Base-by-base conservation (phyloP, 1,139 yeast genomes). In the Candida pseudoviswanathii region DNA sequence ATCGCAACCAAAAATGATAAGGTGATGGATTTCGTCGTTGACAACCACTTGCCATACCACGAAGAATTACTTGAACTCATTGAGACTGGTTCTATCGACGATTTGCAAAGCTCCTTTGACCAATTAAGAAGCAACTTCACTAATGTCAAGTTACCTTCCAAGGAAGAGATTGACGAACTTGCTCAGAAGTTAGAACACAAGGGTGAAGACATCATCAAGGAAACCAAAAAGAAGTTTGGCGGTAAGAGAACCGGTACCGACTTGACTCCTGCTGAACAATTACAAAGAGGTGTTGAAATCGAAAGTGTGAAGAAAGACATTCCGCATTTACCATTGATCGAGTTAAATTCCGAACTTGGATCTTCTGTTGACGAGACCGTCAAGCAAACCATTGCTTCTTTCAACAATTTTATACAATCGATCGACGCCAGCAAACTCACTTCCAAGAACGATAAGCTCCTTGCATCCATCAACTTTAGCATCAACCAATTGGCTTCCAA, bases 351-450 rank as follows among this genome's bases (percentile, higher is more conserved):
- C 29, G 59, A 58, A 22, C 51, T 57, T 24, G 57, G 58, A 9
- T 52, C 62, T 5, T 53, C 65, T 5, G 67, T 69, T 22, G 83
- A 82, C 57, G 75, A 80, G 10, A 60, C 78, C 5, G 78, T 86
- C 44, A 68, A 71, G 46, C 66, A 62, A 41, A 78, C 84, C 42
- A 74, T 78, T 43, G 73, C 69, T 27, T 69, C 82, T 3, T 72
- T 85, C 64, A 84, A 85, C 65, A 70, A 68, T 45, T 73, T 82
- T 58, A 78, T 84, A 51, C 67, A 65, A 41, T 68, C 80, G 39
- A 75, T 84, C 51, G 84, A 83, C 58, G 68, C 69, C 24, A 62
- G 66, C 22, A 51, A 65, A 47, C 60, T 72, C 29, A 65, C 73
- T 58, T 55, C 64, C 8, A 57, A 65, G 24, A 66, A 67, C 46